These are phyloP conservation scores for Rhinocladiella mackenziei DNA, from an alignment of 2,329 filamentous ascomycete species.

Conservation along the genomic window DNA sequence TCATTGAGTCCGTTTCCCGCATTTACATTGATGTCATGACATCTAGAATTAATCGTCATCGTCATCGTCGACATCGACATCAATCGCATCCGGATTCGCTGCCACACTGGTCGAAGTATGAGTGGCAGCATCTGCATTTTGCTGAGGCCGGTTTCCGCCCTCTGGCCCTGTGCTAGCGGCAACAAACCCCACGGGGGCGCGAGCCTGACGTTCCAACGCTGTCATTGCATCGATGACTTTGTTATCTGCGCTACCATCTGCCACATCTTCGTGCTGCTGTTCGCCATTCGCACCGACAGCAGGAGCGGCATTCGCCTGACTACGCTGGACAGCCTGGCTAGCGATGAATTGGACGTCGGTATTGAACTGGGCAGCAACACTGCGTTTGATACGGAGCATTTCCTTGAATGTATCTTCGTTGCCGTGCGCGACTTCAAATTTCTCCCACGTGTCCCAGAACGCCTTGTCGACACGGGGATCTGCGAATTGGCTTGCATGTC, in stretches of 20 bases:
- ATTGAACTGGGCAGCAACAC: conserved; percentile 96
- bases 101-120: conserved; percentile 40
- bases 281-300: conserved; percentile 43
- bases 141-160: conserved; percentile 52
- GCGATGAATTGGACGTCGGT: conserved; percentile 99
- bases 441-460: conserved; percentile 97
- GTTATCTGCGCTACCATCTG: conserved; percentile 39
- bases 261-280: conserved; percentile 46
- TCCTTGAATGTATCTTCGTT: conserved; percentile 99
- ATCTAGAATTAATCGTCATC: too few species aligned
- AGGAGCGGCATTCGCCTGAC: conserved; percentile 50
- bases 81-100: conserved; percentile 81
- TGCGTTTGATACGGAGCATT: conserved; percentile 96
- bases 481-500: conserved; percentile 94
- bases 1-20: too few species aligned
- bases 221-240: conserved; percentile 70
- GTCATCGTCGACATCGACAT: conserved; percentile 59
- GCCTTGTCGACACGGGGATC: conserved; percentile 83
- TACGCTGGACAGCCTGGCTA: conserved; percentile 83
- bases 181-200: conserved; percentile 86
- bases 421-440: conserved; percentile 94
- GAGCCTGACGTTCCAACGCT: conserved; percentile 79
- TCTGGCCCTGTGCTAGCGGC: conserved; percentile 73
- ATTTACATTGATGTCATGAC: too few species aligned
- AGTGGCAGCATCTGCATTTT: conserved; percentile 34